Evolutionary conservation across 495 filamentous ascomycete species (phyloP).

Genomic region (Hyaloscypha bicolor): DNA sequence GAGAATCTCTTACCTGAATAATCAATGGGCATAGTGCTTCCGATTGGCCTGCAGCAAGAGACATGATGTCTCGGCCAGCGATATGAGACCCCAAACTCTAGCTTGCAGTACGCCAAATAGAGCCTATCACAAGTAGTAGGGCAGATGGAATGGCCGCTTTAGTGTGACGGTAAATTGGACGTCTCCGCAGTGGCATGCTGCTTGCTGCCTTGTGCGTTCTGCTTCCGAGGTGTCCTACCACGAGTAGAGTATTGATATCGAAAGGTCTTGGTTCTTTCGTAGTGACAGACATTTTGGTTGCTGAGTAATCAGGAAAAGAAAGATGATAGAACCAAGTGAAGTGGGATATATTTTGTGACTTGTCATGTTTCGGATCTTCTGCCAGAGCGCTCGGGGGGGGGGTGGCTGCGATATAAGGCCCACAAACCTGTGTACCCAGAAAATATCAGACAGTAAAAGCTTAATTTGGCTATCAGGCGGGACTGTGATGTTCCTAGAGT

Average conservation of each 20-base stretch:
- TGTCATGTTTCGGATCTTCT: not conserved
- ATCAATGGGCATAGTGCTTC: conserved; percentile 14
- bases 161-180: conserved; percentile 20
- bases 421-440: too few species aligned
- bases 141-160: conserved; percentile 4
- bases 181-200: conserved; percentile 22
- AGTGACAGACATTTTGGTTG: not conserved
- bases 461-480: not conserved
- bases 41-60: conserved; percentile 11
- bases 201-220: conserved; percentile 23
- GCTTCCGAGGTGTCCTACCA: conserved; percentile 11
- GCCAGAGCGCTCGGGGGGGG: too few species aligned
- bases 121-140: not conserved
- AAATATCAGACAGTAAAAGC: too few species aligned
- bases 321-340: not conserved
- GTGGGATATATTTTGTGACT: not conserved
- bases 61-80: conserved; percentile 12
- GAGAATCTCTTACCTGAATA: conserved; percentile 9
- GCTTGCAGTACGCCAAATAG: conserved; percentile 5
- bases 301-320: not conserved
- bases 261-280: not conserved
- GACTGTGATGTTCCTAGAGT: not conserved
- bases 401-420: too few species aligned
- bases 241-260: not conserved
- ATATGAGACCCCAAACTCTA: conserved; percentile 7